A percentile compares a stretch with the other conserved stretches of the same genome.
Evolutionary conservation across 2,329 filamentous ascomycete species (phyloP).

Genomic region (Aaosphaeria arxii): DNA sequence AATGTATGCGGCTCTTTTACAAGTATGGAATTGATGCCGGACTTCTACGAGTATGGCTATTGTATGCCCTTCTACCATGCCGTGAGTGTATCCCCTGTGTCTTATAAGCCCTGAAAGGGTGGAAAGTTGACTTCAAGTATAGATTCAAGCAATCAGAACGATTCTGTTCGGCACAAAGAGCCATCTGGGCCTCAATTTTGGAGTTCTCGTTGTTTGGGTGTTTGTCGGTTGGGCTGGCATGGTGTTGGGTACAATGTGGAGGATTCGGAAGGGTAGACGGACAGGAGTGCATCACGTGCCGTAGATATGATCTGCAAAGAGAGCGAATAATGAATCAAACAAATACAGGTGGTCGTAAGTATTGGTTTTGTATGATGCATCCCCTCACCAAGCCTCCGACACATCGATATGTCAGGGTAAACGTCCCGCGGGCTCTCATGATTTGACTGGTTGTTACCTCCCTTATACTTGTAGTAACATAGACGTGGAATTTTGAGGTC

Average conservation of each 20-base stretch:
- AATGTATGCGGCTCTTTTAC: slow-evolving; percentile 3
- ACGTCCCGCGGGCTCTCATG: no score
- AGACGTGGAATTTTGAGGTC: no score
- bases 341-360: no score
- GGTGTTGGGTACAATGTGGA: not conserved
- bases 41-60: slow-evolving; percentile 7
- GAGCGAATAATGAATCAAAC: no score
- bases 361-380: no score
- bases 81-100: not conserved
- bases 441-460: no score
- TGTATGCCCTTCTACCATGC: slow-evolving; percentile 5
- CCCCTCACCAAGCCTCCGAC: no score
- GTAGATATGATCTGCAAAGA: no score
- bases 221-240: slow-evolving; percentile 3
- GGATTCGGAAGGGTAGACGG: not conserved
- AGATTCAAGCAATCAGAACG: slow-evolving; percentile 4
- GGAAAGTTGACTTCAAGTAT: not conserved
- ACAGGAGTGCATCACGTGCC: not conserved
- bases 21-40: slow-evolving; percentile 3
- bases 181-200: slow-evolving; percentile 7
- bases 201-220: slow-evolving; percentile 4
- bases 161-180: slow-evolving; percentile 7
- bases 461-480: no score
- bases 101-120: not conserved
- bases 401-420: no score